These are phyloP conservation scores for Neurospora discreta DNA, from an alignment of 495 filamentous ascomycete species.

Conservation along the genomic window DNA sequence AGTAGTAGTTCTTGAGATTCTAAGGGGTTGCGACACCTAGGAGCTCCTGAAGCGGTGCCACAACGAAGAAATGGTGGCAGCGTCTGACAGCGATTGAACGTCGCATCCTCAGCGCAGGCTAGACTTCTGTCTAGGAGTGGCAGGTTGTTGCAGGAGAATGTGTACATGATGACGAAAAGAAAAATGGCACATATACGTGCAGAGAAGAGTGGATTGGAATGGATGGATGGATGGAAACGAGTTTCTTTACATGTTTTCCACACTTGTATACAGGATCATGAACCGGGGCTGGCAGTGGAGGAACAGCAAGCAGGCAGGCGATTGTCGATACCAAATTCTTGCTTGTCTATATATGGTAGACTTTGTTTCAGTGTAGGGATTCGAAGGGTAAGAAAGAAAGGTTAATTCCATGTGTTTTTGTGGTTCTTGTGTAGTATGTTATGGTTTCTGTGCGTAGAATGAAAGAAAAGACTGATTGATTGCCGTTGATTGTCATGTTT, in stretches of 20 bases:
- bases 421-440: not conserved
- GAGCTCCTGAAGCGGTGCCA: not conserved
- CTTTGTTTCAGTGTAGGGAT: not conserved
- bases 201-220: not conserved
- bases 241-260: not conserved
- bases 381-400: not conserved
- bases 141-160: not conserved
- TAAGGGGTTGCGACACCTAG: not conserved
- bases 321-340: not conserved
- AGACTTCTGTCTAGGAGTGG: not conserved
- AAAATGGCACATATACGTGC: not conserved
- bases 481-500: too few relatives aligned
- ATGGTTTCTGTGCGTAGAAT: too few relatives aligned
- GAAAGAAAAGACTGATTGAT: too few relatives aligned
- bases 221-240: not conserved
- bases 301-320: not conserved
- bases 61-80: too few relatives aligned
- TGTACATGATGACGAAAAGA: not conserved
- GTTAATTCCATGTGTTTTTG: not conserved
- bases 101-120: not conserved
- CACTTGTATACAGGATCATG: not conserved
- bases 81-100: not conserved
- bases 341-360: not conserved
- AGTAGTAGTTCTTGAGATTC: slow-evolving; percentile 40
- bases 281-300: not conserved